Conservation (phyloP, 768 basidiomycete species). For the Lactarius trivialis region DNA sequence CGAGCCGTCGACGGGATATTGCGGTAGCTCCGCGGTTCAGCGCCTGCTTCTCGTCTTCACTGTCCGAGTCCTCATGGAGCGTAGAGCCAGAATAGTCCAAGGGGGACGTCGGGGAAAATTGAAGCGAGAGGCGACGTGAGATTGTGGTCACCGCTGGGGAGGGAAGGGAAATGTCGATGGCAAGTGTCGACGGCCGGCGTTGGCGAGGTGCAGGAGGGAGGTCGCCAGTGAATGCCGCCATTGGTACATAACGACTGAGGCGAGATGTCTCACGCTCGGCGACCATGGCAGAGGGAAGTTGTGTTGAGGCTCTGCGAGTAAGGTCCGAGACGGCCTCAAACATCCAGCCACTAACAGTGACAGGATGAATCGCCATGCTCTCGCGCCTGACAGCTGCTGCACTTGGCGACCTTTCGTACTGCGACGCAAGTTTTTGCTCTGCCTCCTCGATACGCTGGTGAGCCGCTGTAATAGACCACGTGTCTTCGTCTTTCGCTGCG, state of each 20-base stretch:
- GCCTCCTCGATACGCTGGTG: slow-evolving; percentile 37
- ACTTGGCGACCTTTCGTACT: slow-evolving; percentile 33
- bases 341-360: slow-evolving; percentile 79
- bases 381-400: slow-evolving; percentile 34
- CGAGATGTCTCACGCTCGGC: slow-evolving; percentile 26
- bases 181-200: slow-evolving; percentile 36
- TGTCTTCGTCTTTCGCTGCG: slow-evolving; percentile 34
- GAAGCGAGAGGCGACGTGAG: slow-evolving; percentile 49
- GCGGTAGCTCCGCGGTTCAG: slow-evolving; percentile 23
- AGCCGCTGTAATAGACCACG: slow-evolving; percentile 24
- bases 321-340: slow-evolving; percentile 69
- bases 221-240: slow-evolving; percentile 28
- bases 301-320: slow-evolving; percentile 32
- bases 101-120: slow-evolving; percentile 50
- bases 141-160: slow-evolving; percentile 32
- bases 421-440: slow-evolving; percentile 42
- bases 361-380: slow-evolving; percentile 45
- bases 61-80: slow-evolving; percentile 33
- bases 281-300: slow-evolving; percentile 27
- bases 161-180: slow-evolving; percentile 34
- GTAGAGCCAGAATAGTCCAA: slow-evolving; percentile 27
- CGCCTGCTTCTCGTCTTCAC: slow-evolving; percentile 39
- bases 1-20: slow-evolving; percentile 17
- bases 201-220: slow-evolving; percentile 21
- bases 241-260: slow-evolving; percentile 35